Evolutionary conservation across 2,329 filamentous ascomycete genomes (phyloP).

Genomic region (Camptophora hylomeconis): DNA sequence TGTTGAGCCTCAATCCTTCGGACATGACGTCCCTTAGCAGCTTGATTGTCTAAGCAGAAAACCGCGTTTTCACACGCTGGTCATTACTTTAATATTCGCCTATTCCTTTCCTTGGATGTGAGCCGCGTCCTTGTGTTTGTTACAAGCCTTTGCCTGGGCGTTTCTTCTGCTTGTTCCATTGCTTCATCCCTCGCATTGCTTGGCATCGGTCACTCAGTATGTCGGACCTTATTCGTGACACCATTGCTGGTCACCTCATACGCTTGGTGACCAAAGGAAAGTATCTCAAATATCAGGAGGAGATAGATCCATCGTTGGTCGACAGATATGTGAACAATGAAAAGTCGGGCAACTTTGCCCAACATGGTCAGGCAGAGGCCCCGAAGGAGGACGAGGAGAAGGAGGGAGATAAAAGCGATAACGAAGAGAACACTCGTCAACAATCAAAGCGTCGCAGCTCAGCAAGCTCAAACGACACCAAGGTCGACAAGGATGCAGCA

Average conservation of each 20-base stretch:
- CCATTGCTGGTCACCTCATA: slow-evolving; percentile 27
- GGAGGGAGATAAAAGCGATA: no score
- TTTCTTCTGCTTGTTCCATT: no score
- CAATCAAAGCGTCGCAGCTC: no score
- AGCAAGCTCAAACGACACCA: slow-evolving; percentile 1
- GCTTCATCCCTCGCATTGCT: background rate
- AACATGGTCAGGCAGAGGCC: slow-evolving; percentile 15
- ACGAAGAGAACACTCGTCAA: no score
- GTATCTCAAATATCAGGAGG: slow-evolving; percentile 32
- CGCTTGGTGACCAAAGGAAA: slow-evolving; percentile 27
- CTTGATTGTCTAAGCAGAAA: no score
- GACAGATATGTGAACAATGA: slow-evolving; percentile 35
- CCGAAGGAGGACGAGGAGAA: background rate
- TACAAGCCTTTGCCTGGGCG: no score
- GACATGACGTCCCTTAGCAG: no score
- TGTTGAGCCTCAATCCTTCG: no score
- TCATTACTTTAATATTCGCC: no score
- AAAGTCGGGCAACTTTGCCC: slow-evolving; percentile 36
- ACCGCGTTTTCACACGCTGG: no score
- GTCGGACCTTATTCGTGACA: slow-evolving; percentile 31
- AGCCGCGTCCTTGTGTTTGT: no score
- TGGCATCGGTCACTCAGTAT: slow-evolving; percentile 11
- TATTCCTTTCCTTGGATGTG: no score
- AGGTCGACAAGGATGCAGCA: slow-evolving; percentile 1
- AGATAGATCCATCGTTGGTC: slow-evolving; percentile 34